phyloP scores from a whole-genome alignment of 768 basidiomycete species.

The Lactifluus subvellereus region DNA sequence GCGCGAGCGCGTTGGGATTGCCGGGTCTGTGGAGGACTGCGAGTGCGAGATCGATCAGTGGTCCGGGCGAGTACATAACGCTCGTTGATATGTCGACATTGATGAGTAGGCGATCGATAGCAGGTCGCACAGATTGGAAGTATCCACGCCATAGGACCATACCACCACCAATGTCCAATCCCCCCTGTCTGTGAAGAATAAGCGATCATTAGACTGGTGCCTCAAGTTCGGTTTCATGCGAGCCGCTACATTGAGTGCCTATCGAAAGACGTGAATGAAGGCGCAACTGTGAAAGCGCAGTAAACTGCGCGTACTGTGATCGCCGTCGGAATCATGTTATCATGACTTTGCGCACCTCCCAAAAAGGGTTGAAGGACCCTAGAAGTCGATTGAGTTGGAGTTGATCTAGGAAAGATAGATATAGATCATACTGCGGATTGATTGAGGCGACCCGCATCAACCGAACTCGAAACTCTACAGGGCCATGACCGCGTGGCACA shows the following conservation, averaged over 20 bases:
- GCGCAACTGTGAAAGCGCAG: not conserved
- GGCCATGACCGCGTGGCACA: too few relatives aligned
- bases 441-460: constrained; percentile 68
- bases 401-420: constrained; percentile 26
- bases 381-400: not conserved
- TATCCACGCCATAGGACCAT: constrained; percentile 74
- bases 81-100: constrained; percentile 77
- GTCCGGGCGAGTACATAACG: constrained; percentile 64
- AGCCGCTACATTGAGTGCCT: constrained; percentile 72
- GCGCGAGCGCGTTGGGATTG: constrained; percentile 35
- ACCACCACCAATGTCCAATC: constrained; percentile 51
- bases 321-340: constrained; percentile 61
- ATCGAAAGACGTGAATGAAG: not conserved
- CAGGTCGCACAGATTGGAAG: constrained; percentile 76
- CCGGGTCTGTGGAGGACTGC: constrained; percentile 41
- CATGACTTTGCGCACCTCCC: constrained; percentile 56
- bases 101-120: constrained; percentile 54
- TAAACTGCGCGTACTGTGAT: constrained; percentile 43
- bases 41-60: constrained; percentile 51
- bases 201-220: constrained; percentile 58
- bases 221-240: constrained; percentile 65
- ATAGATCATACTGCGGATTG: constrained; percentile 69
- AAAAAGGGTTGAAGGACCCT: constrained; percentile 64
- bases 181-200: constrained; percentile 60
- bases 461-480: constrained; percentile 50